These are phyloP conservation scores for Leptomonas pyrrhocoris DNA, from an alignment of 208 protist genomes.

Conservation along the genomic window DNA sequence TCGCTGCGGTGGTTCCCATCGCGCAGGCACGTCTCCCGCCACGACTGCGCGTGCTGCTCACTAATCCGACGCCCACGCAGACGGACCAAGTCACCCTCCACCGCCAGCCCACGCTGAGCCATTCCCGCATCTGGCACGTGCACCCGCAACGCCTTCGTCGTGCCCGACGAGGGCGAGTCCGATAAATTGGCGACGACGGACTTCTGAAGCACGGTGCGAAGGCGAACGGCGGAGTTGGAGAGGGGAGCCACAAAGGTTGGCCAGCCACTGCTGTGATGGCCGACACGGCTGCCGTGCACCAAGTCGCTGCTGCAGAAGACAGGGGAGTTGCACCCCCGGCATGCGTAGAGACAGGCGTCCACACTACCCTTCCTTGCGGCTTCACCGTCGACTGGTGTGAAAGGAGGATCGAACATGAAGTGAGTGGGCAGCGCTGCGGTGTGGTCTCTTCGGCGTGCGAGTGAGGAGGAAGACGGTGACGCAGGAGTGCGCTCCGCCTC, in stretches of 20 bases:
- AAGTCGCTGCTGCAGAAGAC: conserved; percentile 39
- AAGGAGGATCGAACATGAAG: conserved; percentile 53
- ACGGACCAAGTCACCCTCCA: conserved; percentile 64
- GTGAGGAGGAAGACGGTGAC: not conserved
- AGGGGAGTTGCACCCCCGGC: conserved; percentile 29
- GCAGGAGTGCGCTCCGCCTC: no score
- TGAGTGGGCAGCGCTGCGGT: not conserved
- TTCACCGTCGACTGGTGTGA: conserved; percentile 49
- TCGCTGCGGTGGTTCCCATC: conserved; percentile 68
- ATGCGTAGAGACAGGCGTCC: conserved; percentile 29
- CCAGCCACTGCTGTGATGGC: conserved; percentile 47
- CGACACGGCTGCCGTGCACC: conserved; percentile 15
- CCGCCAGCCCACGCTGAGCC: conserved; percentile 39
- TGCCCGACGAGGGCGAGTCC: conserved; percentile 1
- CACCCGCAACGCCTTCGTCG: not conserved
- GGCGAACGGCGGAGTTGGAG: conserved; percentile 9
- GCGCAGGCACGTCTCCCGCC: conserved; percentile 65
- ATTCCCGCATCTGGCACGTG: conserved; percentile 21
- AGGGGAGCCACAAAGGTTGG: conserved; percentile 45
- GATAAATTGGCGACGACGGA: conserved; percentile 8
- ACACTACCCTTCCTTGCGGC: not conserved
- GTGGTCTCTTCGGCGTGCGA: not conserved
- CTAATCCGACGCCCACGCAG: conserved; percentile 17
- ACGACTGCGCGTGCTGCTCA: conserved; percentile 32
- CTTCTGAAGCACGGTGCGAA: conserved; percentile 38